Percentiles rank a stretch among this genome's conserved stretches.
Conservation (phyloP, 371 early-diverging fungal species). For the Syncephalastrum monosporum region DNA sequence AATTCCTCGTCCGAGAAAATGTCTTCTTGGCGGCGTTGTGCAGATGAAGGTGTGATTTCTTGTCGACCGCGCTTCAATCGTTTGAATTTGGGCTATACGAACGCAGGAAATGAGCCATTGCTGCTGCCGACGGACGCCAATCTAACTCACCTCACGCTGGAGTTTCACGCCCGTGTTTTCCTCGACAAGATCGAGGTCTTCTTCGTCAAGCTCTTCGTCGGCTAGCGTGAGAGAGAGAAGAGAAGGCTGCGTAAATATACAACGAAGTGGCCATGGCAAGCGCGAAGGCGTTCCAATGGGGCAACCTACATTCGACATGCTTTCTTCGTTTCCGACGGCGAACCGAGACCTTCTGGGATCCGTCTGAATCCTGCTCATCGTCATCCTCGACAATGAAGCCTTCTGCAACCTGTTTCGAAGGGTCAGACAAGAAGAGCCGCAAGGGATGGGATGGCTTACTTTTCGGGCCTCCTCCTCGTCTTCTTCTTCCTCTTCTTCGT, state of each 20-base stretch:
- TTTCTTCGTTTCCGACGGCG: constrained; percentile 55
- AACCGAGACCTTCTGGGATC: constrained; percentile 32
- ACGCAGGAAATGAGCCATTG: background rate
- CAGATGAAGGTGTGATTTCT: constrained; percentile 12
- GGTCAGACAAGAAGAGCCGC: background rate
- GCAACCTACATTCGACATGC: constrained; percentile 38
- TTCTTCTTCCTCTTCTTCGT: constrained; percentile 61
- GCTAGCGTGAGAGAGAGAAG: constrained; percentile 14
- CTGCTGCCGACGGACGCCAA: background rate
- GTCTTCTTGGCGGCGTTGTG: constrained; percentile 27
- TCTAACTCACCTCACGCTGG: constrained; percentile 16
- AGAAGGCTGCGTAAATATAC: background rate
- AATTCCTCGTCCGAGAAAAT: constrained; percentile 66
- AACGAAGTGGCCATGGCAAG: background rate
- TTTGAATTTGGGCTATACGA: constrained; percentile 56
- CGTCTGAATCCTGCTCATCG: constrained; percentile 52
- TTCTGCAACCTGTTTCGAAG: constrained; percentile 49
- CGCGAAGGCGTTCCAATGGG: background rate
- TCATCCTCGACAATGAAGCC: constrained; percentile 71
- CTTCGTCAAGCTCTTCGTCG: constrained; percentile 82
- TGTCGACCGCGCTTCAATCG: constrained; percentile 72
- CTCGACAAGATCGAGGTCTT: constrained; percentile 81
- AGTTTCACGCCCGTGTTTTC: constrained; percentile 80
- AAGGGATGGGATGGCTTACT: constrained; percentile 27
- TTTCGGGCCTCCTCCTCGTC: constrained; percentile 57